Percentiles rank a stretch among this genome's conserved stretches.
phyloP scores from a whole-genome alignment of 345 rosid species.

The Nephelium lappaceum region DNA sequence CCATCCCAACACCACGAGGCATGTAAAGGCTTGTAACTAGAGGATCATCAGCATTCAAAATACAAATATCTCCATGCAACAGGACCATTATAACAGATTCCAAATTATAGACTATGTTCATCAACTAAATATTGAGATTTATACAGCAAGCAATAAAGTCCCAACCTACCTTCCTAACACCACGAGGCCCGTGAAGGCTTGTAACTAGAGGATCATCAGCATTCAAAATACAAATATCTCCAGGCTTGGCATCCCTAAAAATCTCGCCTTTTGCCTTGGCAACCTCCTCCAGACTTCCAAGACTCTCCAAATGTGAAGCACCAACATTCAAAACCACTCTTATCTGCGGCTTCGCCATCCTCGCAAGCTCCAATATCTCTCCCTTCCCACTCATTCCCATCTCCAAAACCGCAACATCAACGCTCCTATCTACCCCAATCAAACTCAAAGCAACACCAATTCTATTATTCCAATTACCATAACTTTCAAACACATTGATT shows the following conservation, averaged over 20 bases:
- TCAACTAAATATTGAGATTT: not conserved
- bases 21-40: constrained; percentile 28
- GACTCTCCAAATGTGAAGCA: constrained; percentile 36
- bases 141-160: not conserved
- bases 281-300: constrained; percentile 31
- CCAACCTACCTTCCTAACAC: constrained; percentile 28
- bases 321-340: constrained; percentile 34
- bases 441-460: constrained; percentile 36
- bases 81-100: no score
- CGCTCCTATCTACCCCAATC: constrained; percentile 29
- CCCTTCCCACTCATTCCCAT: constrained; percentile 42
- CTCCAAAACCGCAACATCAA: constrained; percentile 28
- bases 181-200: constrained; percentile 26
- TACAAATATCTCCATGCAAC: constrained; percentile 27
- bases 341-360: constrained; percentile 30
- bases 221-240: constrained; percentile 34
- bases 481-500: constrained; percentile 25
- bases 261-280: constrained; percentile 37
- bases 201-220: constrained; percentile 39
- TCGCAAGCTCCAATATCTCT: constrained; percentile 38
- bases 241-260: constrained; percentile 17
- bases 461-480: constrained; percentile 34
- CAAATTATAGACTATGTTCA: no score
- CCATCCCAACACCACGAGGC: constrained; percentile 31
- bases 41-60: constrained; percentile 40